Base-by-base conservation (phyloP, 176 grass and related monocot species). In the barley (Hordeum vulgare) region DNA sequence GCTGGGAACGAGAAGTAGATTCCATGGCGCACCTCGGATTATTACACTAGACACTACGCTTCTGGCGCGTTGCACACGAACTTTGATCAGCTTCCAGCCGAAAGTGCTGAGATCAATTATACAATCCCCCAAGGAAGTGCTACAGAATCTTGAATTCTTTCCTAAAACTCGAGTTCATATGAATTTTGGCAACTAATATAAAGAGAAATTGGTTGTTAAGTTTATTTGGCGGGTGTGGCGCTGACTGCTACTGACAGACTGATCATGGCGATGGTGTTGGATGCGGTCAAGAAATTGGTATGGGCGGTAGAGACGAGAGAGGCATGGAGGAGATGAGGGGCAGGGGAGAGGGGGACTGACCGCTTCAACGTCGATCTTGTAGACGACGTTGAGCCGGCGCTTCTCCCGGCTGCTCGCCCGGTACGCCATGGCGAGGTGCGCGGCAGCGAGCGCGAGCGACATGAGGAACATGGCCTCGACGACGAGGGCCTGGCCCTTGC, bases 351-450 rank as follows among this genome's bases (percentile, higher is more conserved):
- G 21, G 6, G n/a, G 11, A 74, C 88, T 89, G 11, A 98, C 96
- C 14, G 96, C 93, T 84, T 98, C 96, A 56, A 98, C 80, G 78
- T 98, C 96, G 86, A 98, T 98, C 41, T 85, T 88, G 79, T 87
- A 98, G 66, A 98, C 90, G 62, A 98, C 70, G 70, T 73, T 88
- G 21, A 98, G 54, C 47, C 94, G 91, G 0, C 92, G 84, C 8
- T 89, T 83, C 90, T 98, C 89, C 44, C 90, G 76, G 86, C 89
- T 93, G 64, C 80, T 90, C 3, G 96, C 88, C 40, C 96, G 90
- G 81, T 95, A 98, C 0, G 96, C 96, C 71, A 91, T 90, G 69
- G 84, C 90, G 54, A 98, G 42, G 89, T 98, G 96, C 2, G 96
- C 96, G 28, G 78, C 61, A 31, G 96, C 92, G 63, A 98, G 85